phyloP scores from a whole-genome alignment of 257 asterid genomes.

The Nemophila menziesii region DNA sequence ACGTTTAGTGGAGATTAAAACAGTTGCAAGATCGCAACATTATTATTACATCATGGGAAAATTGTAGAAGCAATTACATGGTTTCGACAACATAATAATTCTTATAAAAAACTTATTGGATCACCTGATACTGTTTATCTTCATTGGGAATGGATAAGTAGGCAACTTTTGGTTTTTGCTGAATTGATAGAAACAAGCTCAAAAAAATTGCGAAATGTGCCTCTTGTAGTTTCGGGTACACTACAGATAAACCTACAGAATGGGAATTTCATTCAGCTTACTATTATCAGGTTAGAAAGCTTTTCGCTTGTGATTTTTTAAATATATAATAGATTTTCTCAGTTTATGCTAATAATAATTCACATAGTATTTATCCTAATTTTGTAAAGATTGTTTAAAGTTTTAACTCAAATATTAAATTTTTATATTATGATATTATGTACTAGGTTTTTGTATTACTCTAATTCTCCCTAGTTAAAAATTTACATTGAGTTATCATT shows the following conservation, averaged over 20 bases:
- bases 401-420: too few relatives aligned
- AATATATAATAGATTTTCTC: too few relatives aligned
- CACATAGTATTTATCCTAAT: too few relatives aligned
- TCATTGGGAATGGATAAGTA: conserved; percentile 98
- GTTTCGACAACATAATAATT: conserved; percentile 69
- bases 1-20: conserved; percentile 74
- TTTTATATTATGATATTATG: too few relatives aligned
- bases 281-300: conserved; percentile 70
- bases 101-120: conserved; percentile 65
- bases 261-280: conserved; percentile 82
- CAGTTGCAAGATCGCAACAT: conserved; percentile 70
- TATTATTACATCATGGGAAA: conserved; percentile 90
- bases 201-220: conserved; percentile 28
- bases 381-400: too few relatives aligned
- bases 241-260: conserved; percentile 66
- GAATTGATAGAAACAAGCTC: conserved; percentile 88
- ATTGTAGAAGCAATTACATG: conserved; percentile 67
- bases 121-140: conserved; percentile 61
- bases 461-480: too few relatives aligned
- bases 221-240: conserved; percentile 31
- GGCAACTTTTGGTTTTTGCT: conserved; percentile 79
- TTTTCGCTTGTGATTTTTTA: too few relatives aligned
- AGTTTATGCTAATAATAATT: too few relatives aligned
- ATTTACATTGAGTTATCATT: too few relatives aligned
- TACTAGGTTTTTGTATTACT: too few relatives aligned